Evolutionary conservation across 2,329 filamentous ascomycete species (phyloP).

Genomic region (Zopfia rhizophila): DNA sequence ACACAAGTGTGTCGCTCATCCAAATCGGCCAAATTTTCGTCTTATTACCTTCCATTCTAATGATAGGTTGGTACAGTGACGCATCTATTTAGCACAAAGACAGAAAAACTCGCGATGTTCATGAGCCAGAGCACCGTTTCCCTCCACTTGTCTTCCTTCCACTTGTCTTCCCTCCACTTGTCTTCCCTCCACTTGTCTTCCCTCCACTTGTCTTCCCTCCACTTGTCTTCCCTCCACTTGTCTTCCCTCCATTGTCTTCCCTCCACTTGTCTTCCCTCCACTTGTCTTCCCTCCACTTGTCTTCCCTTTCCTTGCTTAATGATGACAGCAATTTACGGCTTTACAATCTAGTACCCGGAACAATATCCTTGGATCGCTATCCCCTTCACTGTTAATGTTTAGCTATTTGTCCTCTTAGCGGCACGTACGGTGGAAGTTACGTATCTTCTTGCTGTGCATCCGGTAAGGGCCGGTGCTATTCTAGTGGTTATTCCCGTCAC

Average conservation of each 20-base stretch:
- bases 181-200: no score
- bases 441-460: conserved; percentile 17
- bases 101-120: conserved; percentile 38
- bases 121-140: conserved; percentile 51
- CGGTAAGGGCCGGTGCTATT: conserved; percentile 17
- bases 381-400: conserved; percentile 19
- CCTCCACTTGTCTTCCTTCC: conserved; percentile 51
- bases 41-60: conserved; percentile 32
- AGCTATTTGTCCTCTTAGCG: conserved; percentile 16
- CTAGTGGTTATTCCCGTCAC: conserved; percentile 21
- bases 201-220: no score
- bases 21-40: conserved; percentile 36
- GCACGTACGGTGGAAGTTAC: conserved; percentile 19
- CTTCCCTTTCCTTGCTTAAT: no score
- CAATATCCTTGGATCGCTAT: conserved; percentile 20
- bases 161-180: no score
- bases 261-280: no score
- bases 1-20: conserved; percentile 16
- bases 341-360: conserved; percentile 10
- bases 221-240: no score
- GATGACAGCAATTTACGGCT: conserved; percentile 14
- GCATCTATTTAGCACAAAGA: conserved; percentile 42
- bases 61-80: conserved; percentile 36
- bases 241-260: no score
- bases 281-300: no score